Evolutionary conservation across 805 yeast genomes (phyloP).

Genomic region (Candida peoriensis): DNA sequence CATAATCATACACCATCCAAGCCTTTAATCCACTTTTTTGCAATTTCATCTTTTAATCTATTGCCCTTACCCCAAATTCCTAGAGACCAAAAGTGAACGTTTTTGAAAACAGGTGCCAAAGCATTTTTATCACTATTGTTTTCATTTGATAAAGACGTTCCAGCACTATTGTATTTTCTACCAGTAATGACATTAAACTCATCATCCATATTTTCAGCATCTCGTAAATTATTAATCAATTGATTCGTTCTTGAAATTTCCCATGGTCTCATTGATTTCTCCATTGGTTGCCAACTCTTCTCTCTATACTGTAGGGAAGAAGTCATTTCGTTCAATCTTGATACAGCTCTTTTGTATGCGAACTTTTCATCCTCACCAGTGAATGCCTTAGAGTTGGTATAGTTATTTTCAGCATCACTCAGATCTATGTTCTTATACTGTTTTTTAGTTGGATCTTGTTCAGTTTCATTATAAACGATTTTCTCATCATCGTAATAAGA

Average conservation of each 20-base stretch:
- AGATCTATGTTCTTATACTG: slow-evolving; percentile 15
- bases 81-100: slow-evolving; percentile 63
- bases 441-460: slow-evolving; percentile 3
- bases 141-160: neutral
- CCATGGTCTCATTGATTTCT: slow-evolving; percentile 53
- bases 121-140: slow-evolving; percentile 3
- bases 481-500: slow-evolving; percentile 53
- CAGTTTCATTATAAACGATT: slow-evolving; percentile 27
- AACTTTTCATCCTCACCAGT: slow-evolving; percentile 77
- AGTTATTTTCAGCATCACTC: slow-evolving; percentile 29
- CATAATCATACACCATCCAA: too few species aligned
- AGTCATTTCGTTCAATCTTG: slow-evolving; percentile 58
- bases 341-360: slow-evolving; percentile 67
- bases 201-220: slow-evolving; percentile 19
- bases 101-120: slow-evolving; percentile 36
- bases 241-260: slow-evolving; percentile 26
- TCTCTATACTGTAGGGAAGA: slow-evolving; percentile 47
- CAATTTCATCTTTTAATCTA: slow-evolving; percentile 46
- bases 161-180: slow-evolving; percentile 11
- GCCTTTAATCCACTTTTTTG: slow-evolving; percentile 54
- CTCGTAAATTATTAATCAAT: slow-evolving; percentile 13
- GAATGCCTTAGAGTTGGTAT: slow-evolving; percentile 46
- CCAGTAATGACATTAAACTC: slow-evolving; percentile 23
- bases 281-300: slow-evolving; percentile 52
- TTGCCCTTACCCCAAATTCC: slow-evolving; percentile 55